Percentiles rank a stretch among this genome's conserved stretches.
phyloP scores from a whole-genome alignment of 306 rosid genomes.

The Citrullus mucosospermus region DNA sequence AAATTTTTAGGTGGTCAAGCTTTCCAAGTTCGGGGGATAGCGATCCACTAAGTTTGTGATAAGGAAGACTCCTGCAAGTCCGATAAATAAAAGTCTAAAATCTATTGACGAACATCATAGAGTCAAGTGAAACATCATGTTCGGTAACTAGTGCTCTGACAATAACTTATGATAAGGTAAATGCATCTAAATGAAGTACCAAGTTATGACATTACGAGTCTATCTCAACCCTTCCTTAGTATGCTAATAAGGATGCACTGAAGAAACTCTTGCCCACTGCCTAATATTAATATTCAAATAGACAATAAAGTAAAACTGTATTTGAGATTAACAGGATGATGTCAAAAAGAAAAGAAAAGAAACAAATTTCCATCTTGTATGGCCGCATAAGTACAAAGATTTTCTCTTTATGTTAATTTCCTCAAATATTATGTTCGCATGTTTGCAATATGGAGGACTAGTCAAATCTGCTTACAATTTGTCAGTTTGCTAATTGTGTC shows the following conservation, averaged over 20 bases:
- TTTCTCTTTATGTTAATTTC: neutral
- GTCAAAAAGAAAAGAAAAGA: neutral
- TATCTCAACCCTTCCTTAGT: neutral
- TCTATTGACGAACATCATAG: neutral
- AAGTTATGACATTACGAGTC: neutral
- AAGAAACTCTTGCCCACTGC: neutral
- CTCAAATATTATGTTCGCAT: neutral
- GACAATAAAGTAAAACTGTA: neutral
- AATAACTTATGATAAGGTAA: neutral
- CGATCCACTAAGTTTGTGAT: conserved; percentile 66
- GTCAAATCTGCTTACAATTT: neutral
- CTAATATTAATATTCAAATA: neutral
- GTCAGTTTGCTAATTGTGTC: neutral
- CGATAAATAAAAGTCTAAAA: conserved; percentile 11
- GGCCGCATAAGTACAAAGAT: neutral
- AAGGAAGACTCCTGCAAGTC: conserved; percentile 59
- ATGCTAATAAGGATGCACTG: neutral
- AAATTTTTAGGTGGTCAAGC: conserved; percentile 61
- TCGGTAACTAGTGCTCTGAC: neutral
- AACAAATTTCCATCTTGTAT: neutral
- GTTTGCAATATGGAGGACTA: neutral
- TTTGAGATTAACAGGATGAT: neutral
- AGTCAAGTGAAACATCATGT: neutral
- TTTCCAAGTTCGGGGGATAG: conserved; percentile 80
- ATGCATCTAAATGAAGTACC: neutral